phyloP scores from a whole-genome alignment of 2,329 filamentous ascomycete genomes.

The Trichoderma atroviride region DNA sequence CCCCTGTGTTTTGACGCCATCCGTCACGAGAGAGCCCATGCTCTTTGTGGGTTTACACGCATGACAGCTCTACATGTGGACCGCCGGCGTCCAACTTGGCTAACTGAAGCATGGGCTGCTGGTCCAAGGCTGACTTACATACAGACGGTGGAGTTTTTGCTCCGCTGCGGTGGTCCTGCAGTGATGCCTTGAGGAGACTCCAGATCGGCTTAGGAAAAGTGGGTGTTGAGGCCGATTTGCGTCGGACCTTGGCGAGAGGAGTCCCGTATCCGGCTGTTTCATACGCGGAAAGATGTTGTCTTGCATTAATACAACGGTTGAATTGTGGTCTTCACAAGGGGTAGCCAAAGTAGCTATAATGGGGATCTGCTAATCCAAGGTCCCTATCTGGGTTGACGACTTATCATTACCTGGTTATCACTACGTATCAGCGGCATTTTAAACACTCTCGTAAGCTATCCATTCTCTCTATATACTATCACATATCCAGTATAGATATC shows the following conservation, averaged over 20 bases:
- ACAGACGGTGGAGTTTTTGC: conserved; percentile 15
- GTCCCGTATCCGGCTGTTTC: not conserved
- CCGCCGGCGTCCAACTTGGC: not conserved
- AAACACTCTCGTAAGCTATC: not conserved
- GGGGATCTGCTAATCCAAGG: too few relatives aligned
- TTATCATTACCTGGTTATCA: too few relatives aligned
- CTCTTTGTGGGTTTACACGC: not conserved
- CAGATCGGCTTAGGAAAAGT: conserved; percentile 1
- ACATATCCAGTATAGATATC: not conserved
- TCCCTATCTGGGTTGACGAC: too few relatives aligned
- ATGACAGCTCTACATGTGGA: not conserved
- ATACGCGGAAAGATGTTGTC: not conserved
- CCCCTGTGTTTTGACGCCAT: conserved; percentile 13
- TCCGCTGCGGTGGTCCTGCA: not conserved
- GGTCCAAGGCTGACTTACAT: not conserved
- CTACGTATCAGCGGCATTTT: too few relatives aligned
- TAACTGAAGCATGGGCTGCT: conserved; percentile 5
- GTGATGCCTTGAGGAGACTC: not conserved
- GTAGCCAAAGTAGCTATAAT: too few relatives aligned
- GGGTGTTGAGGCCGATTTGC: not conserved
- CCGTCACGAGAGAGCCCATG: conserved; percentile 1
- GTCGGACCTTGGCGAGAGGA: not conserved
- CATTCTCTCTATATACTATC: not conserved
- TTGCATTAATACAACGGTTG: not conserved
- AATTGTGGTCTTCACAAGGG: not conserved